Base-by-base conservation (phyloP, 352 stramenopile species). In the Thalassiosira hispida region DNA sequence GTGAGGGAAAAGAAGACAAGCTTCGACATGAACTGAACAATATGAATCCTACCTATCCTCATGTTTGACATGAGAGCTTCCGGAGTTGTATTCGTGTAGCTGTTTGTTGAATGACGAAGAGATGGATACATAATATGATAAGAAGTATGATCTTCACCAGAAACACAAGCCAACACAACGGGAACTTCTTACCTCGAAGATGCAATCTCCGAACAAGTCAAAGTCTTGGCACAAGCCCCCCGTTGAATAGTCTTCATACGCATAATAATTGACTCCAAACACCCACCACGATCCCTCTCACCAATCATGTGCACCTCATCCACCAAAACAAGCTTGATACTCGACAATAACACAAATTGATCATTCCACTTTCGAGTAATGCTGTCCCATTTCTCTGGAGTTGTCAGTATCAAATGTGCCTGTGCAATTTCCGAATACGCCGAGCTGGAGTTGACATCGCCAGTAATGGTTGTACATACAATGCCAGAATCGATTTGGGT, bases 291-390 rank as follows among this genome's bases (percentile, higher is more conserved):
- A 31, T 93, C 91, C 4, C 94, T 83, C 66, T 99, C 97, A 14
- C 94, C 96, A 6, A 99, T 91, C 49, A 99, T 85, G 83, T 99
- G 98, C n/a, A 99, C 95, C 83, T 99, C 97, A 77, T 99, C 96
- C 0, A 99, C 79, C 38, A 99, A 85, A 9, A 99, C 82, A 8
- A 99, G 92, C 46, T 92, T 92, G 16, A 94, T 84, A 11, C 79
- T 86, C 3, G 83, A 79, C 38, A 94, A 73, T 8, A 94, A 75
- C 57, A 87, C 86, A 16, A 93, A 86, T 55, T 91, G 84, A 60
- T 93, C 87, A 5, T 85, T 92, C 83, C 92, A 98, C 56, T 89
- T 92, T 52, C 97, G 85, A 8, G 96, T 98, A n/a, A 99, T 91
- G 11, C 96, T 86, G 89, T 99, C 97, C 96, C 96, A 99, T 71